A percentile compares a stretch with the other conserved stretches of the same genome.
Evolutionary conservation across 1,139 yeast species (phyloP).

Genomic region (Magnusiomyces paraingens): DNA sequence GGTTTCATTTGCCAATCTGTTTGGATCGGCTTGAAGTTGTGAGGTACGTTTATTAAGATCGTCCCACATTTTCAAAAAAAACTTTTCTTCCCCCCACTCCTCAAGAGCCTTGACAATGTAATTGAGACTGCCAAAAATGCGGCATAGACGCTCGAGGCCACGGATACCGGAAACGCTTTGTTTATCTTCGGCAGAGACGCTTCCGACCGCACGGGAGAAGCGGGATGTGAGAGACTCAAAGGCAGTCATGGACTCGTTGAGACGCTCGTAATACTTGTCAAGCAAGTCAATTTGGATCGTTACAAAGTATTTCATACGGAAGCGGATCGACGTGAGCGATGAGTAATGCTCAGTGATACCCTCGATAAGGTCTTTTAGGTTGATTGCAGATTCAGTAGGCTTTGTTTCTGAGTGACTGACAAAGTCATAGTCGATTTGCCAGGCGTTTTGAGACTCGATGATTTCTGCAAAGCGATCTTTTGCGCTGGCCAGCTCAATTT

Average conservation of each 20-base stretch:
- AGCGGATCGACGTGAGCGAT: conserved; percentile 51
- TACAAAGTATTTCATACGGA: conserved; percentile 61
- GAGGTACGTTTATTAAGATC: conserved; percentile 24
- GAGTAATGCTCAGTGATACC: conserved; percentile 60
- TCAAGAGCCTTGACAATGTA: conserved; percentile 48
- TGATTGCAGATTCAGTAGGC: conserved; percentile 64
- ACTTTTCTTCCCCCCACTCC: conserved; percentile 58
- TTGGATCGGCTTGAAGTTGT: conserved; percentile 12
- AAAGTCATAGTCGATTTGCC: conserved; percentile 56
- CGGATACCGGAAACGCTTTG: conserved; percentile 31
- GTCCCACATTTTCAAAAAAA: conserved; percentile 58
- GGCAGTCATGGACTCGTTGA: conserved; percentile 43
- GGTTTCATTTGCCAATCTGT: conserved; percentile 33
- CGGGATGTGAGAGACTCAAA: conserved; percentile 43
- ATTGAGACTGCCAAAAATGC: conserved; percentile 55
- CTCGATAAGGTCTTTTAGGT: conserved; percentile 55
- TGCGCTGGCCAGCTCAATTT: conserved; percentile 46
- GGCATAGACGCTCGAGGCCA: conserved; percentile 50
- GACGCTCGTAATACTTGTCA: conserved; percentile 50
- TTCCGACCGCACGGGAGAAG: conserved; percentile 35
- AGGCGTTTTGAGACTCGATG: conserved; percentile 47
- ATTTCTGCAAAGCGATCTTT: conserved; percentile 45
- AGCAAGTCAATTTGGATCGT: conserved; percentile 62
- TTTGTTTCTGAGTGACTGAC: conserved; percentile 41
- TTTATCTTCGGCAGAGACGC: conserved; percentile 34